A percentile compares a stretch with the other conserved stretches of the same genome.
phyloP scores from a whole-genome alignment of 192 early-diverging fungal genomes.

The Coemansia sp. region DNA sequence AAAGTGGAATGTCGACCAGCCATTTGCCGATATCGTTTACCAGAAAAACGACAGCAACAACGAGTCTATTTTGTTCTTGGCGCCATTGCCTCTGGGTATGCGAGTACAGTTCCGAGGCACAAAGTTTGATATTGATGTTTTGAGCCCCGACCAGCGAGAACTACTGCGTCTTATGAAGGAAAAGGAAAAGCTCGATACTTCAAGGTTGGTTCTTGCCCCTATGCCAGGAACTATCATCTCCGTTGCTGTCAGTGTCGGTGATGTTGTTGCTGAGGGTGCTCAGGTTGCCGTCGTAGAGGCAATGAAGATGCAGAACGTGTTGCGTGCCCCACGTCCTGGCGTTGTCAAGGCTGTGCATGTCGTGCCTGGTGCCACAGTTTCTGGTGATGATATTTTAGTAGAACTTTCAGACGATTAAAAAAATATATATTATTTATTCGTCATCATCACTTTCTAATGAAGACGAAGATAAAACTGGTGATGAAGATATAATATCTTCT shows the following conservation, averaged over 20 bases:
- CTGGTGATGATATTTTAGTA: constrained; percentile 76
- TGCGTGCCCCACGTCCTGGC: constrained; percentile 77
- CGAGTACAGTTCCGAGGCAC: constrained; percentile 82
- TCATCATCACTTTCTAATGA: constrained; percentile 12
- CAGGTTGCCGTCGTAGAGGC: constrained; percentile 91
- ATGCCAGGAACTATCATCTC: constrained; percentile 93
- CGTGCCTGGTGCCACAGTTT: constrained; percentile 70
- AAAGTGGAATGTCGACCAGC: constrained; percentile 76
- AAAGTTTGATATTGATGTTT: constrained; percentile 76
- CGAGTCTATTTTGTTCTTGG: constrained; percentile 70
- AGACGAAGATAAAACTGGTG: constrained; percentile 5
- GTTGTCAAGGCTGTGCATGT: constrained; percentile 79
- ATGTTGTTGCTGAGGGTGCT: constrained; percentile 77
- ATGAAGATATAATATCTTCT: not conserved
- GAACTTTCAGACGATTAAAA: constrained; percentile 61
- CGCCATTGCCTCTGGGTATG: constrained; percentile 73
- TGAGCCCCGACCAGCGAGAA: constrained; percentile 64
- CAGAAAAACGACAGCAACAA: not conserved
- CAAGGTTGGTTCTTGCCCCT: constrained; percentile 75
- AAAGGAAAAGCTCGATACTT: constrained; percentile 72
- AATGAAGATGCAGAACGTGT: constrained; percentile 98
- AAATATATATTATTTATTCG: not conserved
- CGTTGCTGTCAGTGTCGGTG: constrained; percentile 78
- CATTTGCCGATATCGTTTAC: constrained; percentile 61
- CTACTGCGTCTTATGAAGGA: constrained; percentile 74